Conservation (phyloP, 768 basidiomycete genomes). For the Pleurotus salmoneostramineus region DNA sequence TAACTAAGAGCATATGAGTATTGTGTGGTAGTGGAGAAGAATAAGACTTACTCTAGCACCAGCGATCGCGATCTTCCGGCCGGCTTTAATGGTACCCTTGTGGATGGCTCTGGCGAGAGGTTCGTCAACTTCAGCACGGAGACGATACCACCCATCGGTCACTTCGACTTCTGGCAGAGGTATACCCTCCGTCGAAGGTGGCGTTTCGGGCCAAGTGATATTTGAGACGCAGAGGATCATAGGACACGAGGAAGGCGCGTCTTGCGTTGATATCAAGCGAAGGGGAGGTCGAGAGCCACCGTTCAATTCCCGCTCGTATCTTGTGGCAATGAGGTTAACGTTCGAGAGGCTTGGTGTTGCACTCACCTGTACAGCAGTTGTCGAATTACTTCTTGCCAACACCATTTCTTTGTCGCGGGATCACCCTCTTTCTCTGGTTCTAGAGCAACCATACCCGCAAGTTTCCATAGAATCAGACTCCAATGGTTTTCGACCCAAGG, state of each 20-base stretch:
- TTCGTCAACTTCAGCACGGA: slow-evolving; percentile 73
- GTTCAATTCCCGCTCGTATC: slow-evolving; percentile 88
- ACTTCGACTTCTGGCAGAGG: slow-evolving; percentile 70
- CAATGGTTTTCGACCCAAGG: slow-evolving; percentile 94
- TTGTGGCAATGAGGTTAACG: slow-evolving; percentile 21
- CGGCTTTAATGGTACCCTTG: slow-evolving; percentile 63
- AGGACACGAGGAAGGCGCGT: slow-evolving; percentile 72
- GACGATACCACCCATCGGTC: slow-evolving; percentile 97
- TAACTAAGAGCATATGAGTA: slow-evolving; percentile 39
- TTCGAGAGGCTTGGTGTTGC: background rate
- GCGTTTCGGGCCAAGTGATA: slow-evolving; percentile 50
- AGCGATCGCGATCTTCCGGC: slow-evolving; percentile 78
- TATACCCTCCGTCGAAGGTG: slow-evolving; percentile 33
- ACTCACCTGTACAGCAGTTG: slow-evolving; percentile 83
- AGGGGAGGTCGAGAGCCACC: slow-evolving; percentile 76
- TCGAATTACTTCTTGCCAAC: slow-evolving; percentile 73
- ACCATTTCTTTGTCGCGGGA: slow-evolving; percentile 61
- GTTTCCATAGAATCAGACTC: slow-evolving; percentile 89
- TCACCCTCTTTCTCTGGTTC: slow-evolving; percentile 55
- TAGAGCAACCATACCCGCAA: slow-evolving; percentile 78
- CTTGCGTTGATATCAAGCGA: slow-evolving; percentile 77
- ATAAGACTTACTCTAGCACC: slow-evolving; percentile 67
- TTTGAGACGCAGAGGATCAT: slow-evolving; percentile 84
- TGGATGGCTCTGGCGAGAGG: slow-evolving; percentile 68
- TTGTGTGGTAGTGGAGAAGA: background rate